Percentiles rank a stretch among this genome's conserved stretches.
Conservation (phyloP, 148 eudicot species). For the Pharnaceum exiguum region DNA sequence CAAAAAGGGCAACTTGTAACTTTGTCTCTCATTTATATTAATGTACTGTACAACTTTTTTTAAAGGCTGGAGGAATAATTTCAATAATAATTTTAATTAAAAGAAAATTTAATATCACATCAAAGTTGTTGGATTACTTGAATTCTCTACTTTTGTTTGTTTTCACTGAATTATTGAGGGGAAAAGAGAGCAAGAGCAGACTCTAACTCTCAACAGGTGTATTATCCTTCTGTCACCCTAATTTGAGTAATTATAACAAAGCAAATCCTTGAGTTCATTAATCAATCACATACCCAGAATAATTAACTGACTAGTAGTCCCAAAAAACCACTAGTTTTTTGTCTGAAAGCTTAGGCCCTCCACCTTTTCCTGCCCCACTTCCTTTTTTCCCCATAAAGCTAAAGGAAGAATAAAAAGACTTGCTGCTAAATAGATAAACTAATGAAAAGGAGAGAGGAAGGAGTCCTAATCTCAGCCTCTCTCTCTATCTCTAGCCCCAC, state of each 20-base stretch:
- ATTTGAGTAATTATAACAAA: constrained; percentile 8
- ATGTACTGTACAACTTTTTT: constrained; percentile 20
- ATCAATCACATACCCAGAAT: constrained; percentile 26
- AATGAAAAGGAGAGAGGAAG: constrained; percentile 25
- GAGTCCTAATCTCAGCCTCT: not conserved
- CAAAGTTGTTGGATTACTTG: constrained; percentile 36
- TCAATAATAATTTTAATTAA: not conserved
- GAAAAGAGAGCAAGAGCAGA: constrained; percentile 1
- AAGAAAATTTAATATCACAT: constrained; percentile 22
- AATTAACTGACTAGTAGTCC: constrained; percentile 20
- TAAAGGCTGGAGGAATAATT: constrained; percentile 22
- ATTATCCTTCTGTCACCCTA: constrained; percentile 22
- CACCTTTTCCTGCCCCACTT: constrained; percentile 37
- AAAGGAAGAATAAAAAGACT: constrained; percentile 33
- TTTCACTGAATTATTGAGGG: constrained; percentile 37
- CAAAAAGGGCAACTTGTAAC: constrained; percentile 9
- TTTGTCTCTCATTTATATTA: constrained; percentile 16
- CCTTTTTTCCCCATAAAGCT: constrained; percentile 51
- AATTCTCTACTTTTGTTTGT: constrained; percentile 35
- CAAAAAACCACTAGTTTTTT: constrained; percentile 31
- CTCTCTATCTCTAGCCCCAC: constrained; percentile 21
- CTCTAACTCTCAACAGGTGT: constrained; percentile 5
- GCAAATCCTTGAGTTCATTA: not conserved
- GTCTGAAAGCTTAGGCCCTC: constrained; percentile 31
- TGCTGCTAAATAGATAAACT: constrained; percentile 16